Evolutionary conservation across 1,284 basidiomycete genomes (phyloP), one percentile per base, ranked within the genome.

Genomic region (Cutaneotrichosporon sp.): DNA sequence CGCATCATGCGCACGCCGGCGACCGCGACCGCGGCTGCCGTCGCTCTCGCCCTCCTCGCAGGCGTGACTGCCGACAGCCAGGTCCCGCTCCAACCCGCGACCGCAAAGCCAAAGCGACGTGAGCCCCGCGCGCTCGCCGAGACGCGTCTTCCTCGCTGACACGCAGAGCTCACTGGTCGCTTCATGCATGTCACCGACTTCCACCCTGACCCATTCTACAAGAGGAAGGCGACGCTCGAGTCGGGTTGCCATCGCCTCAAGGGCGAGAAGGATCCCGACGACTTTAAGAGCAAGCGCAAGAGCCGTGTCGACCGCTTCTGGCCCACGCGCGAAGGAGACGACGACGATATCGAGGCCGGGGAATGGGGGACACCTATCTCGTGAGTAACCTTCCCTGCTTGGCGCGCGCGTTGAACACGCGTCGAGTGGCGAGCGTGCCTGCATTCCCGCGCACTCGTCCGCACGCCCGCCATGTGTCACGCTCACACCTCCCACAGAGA

Each of bases 401-500:
- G 29, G 29, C 29, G 29, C 10, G 10, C 20, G 22, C 33, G 51
- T n/a, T n/a, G n/a, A n/a, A n/a, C 18, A n/a, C 18, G 18, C 18
- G 38, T 9, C 18, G n/a, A n/a, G n/a, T n/a, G n/a, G n/a, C n/a
- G n/a, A n/a, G 18, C 38, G 18, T 42, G 38, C 18, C 16, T 42
- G 16, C 18, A n/a, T 36, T 5, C 13, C 38, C 38, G 16, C n/a
- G 18, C 16, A 42, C 34, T 5, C 16, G 18, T n/a, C 38, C 18
- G 16, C 38, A 42, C 18, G n/a, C 38, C 16, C 5, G 16, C n/a
- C 10, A 22, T n/a, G 18, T 18, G 18, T 25, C 18, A 18, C 25
- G 36, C 43, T 50, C 25, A 50, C 50, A 36, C 46, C 31, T 38
- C 34, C 31, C n/a, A 9, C 72, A 94, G 90, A 47, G 87, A 90